Evolutionary conservation across 2,329 filamentous ascomycete species (phyloP).

Genomic region (Calonectria pteridis): DNA sequence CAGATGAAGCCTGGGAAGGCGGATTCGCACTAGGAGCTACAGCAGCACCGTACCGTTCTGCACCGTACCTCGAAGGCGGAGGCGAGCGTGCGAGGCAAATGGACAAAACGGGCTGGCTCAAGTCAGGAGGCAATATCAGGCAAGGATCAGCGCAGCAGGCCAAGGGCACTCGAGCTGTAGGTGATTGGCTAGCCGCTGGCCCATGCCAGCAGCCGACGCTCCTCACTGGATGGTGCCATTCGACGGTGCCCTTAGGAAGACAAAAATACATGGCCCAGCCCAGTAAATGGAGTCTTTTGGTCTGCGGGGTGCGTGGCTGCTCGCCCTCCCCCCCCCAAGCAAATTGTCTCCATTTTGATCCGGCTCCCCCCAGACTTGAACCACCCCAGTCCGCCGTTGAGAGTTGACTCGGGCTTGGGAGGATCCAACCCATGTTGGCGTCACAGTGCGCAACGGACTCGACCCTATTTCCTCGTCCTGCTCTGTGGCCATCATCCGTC

Average conservation of each 20-base stretch:
- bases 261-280: background rate
- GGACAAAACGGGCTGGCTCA: constrained; percentile 7
- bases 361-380: background rate
- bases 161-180: background rate
- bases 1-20: background rate
- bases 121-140: constrained; percentile 24
- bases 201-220: background rate
- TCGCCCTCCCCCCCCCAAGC: background rate
- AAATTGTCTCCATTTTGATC: background rate
- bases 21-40: background rate
- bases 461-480: background rate
- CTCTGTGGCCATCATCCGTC: background rate
- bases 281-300: constrained; percentile 1
- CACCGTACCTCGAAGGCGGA: background rate
- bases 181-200: constrained; percentile 6
- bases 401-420: background rate
- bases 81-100: background rate
- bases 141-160: constrained; percentile 17
- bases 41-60: background rate
- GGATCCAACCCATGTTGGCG: constrained; percentile 5
- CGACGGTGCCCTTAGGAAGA: background rate
- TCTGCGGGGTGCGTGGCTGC: background rate
- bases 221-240: background rate
- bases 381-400: constrained; percentile 11
- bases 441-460: constrained; percentile 9